These are phyloP conservation scores for Exophiala viscosa DNA, from an alignment of 2,329 filamentous ascomycete genomes.

Conservation along the genomic window DNA sequence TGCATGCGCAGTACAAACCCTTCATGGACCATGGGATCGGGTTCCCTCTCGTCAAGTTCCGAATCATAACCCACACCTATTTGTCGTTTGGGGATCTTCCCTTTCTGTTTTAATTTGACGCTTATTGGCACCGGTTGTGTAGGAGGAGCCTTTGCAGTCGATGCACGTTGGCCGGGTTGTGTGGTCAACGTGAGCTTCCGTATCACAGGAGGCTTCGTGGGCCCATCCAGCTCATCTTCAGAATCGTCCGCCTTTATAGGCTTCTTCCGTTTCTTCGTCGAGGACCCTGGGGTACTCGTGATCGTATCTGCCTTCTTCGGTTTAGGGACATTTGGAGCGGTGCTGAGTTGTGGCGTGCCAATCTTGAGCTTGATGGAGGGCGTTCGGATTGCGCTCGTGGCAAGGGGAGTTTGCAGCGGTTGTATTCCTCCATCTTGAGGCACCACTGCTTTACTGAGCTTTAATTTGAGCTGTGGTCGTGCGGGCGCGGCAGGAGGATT, in stretches of 20 bases:
- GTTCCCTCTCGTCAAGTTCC: slow-evolving; percentile 84
- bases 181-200: slow-evolving; percentile 41
- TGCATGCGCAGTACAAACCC: slow-evolving; percentile 86
- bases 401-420: slow-evolving; percentile 18
- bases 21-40: slow-evolving; percentile 83
- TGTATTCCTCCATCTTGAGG: slow-evolving; percentile 17
- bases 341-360: slow-evolving; percentile 4
- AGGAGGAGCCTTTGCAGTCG: slow-evolving; percentile 27
- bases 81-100: slow-evolving; percentile 58
- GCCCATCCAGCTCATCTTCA: slow-evolving; percentile 11
- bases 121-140: slow-evolving; percentile 44
- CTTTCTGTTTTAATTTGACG: slow-evolving; percentile 45
- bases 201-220: slow-evolving; percentile 16
- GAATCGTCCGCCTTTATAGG: slow-evolving; percentile 3
- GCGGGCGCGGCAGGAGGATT: slow-evolving; percentile 7
- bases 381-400: slow-evolving; percentile 19
- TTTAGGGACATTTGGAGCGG: slow-evolving; percentile 22
- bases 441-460: slow-evolving; percentile 21
- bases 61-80: slow-evolving; percentile 93
- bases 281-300: slow-evolving; percentile 22
- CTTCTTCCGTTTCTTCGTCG: slow-evolving; percentile 31
- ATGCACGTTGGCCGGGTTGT: slow-evolving; percentile 4
- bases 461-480: slow-evolving; percentile 31
- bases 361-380: slow-evolving; percentile 29
- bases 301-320: slow-evolving; percentile 18